Conservation (phyloP, 805 yeast species). For the Hanseniaspora osmophila region DNA sequence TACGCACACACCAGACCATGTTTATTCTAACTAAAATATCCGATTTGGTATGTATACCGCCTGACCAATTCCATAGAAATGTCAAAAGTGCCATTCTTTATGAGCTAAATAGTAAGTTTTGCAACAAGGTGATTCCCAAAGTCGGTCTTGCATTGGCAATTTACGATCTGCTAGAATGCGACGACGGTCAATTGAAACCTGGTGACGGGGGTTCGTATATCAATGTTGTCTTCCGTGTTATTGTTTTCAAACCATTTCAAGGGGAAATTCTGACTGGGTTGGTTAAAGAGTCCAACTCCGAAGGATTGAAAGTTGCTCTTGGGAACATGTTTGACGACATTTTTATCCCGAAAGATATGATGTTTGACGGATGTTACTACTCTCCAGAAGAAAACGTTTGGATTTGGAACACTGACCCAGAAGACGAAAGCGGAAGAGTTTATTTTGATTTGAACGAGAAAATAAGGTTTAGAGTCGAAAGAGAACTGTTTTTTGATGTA, state of each 20-base stretch:
- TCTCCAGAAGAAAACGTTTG: slow-evolving; percentile 75
- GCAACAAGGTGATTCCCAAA: slow-evolving; percentile 73
- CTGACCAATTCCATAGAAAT: slow-evolving; percentile 64
- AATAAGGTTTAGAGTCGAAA: slow-evolving; percentile 82
- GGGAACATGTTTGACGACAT: slow-evolving; percentile 57
- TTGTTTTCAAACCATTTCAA: slow-evolving; percentile 84
- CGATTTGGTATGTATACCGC: slow-evolving; percentile 80
- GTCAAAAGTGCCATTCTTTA: slow-evolving; percentile 59
- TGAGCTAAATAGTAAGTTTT: slow-evolving; percentile 71
- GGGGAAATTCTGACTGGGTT: slow-evolving; percentile 90
- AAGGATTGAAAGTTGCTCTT: slow-evolving; percentile 56
- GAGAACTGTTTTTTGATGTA: slow-evolving; percentile 70
- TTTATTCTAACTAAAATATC: slow-evolving; percentile 69
- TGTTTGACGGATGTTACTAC: slow-evolving; percentile 66
- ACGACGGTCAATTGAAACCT: slow-evolving; percentile 80
- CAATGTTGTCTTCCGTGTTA: slow-evolving; percentile 56
- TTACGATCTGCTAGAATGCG: slow-evolving; percentile 70
- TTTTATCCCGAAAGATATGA: slow-evolving; percentile 67
- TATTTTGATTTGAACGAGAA: slow-evolving; percentile 84
- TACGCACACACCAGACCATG: slow-evolving; percentile 33
- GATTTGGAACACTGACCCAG: slow-evolving; percentile 56
- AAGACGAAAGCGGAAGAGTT: slow-evolving; percentile 54
- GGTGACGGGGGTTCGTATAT: slow-evolving; percentile 88
- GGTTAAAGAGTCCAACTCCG: slow-evolving; percentile 76
- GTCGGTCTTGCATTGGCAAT: slow-evolving; percentile 74